Evolutionary conservation across 2,329 filamentous ascomycete species (phyloP), one percentile per base, ranked within the genome.

Genomic region (Ploettnerulaceae sp.): DNA sequence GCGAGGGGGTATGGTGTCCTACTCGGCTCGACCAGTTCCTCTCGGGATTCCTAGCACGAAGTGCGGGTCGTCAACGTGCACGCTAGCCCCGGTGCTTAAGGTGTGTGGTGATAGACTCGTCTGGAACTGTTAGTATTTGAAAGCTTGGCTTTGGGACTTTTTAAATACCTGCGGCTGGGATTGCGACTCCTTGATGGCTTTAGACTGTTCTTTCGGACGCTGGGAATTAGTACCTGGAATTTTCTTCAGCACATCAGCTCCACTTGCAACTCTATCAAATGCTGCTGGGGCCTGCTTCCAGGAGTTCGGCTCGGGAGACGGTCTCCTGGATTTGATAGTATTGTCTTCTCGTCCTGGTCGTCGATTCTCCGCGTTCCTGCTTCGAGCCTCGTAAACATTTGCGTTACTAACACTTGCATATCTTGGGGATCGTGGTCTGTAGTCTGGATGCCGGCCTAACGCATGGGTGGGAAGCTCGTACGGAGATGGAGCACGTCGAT

Each of bases 11-110:
- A 15, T 12, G 31, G 15, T 15, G 31, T 9, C 37, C 34, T 57
- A 58, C 56, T 57, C 56, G 28, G 18, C 25, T 21, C 55, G 45
- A 6, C 39, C 22, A 26, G 53, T 53, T 18, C 49, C 51, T 39
- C 44, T 34, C 5, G 45, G 25, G 11, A 58, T 38, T 5, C 56
- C 54, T 7, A 59, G 44, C 2, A 58, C 55, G 18, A 60, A 60
- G 35, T 54, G 33, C 4, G 57, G 57, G 43, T 58, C 56, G 4
- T 51, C 48, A n/a, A 57, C 39, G 6, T 18, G 5, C n/a, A 7
- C 24, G 9, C 22, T 25, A 2, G 7, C 12, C 32, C 25, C 28
- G 4, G 14, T 25, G 8, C 35, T 18, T 4, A 31, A 20, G 8
- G 29, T 34, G 7, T 7, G 3, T 17, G 7, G n/a, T 4, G 29